These are phyloP conservation scores for Plasmodium berghei DNA, from an alignment of 169 alveolate species.

Conservation along the genomic window DNA sequence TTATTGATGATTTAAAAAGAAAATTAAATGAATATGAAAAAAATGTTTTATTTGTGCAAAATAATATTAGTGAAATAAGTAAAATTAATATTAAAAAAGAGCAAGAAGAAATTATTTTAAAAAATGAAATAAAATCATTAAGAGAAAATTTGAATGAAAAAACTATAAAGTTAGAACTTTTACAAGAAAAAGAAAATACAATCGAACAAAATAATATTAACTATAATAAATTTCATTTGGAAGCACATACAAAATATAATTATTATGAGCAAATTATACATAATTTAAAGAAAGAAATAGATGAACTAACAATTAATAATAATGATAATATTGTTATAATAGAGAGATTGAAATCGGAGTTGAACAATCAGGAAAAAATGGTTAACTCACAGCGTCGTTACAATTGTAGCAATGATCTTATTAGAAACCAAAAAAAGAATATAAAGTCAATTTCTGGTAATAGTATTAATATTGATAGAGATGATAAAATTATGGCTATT, in stretches of 20 bases:
- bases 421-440: neutral
- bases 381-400: neutral
- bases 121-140: constrained; percentile 68
- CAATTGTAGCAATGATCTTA: neutral
- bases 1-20: constrained; percentile 52
- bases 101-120: constrained; percentile 38
- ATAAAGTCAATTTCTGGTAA: neutral
- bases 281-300: constrained; percentile 51
- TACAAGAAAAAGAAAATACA: constrained; percentile 65
- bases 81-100: constrained; percentile 50
- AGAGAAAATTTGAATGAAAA: constrained; percentile 75
- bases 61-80: constrained; percentile 63
- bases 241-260: constrained; percentile 67
- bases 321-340: constrained; percentile 59
- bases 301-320: constrained; percentile 60
- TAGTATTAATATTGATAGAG: neutral
- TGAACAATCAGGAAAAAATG: neutral
- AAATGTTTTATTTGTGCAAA: constrained; percentile 38
- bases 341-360: constrained; percentile 53
- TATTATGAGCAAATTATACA: constrained; percentile 55
- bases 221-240: constrained; percentile 57
- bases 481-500: neutral
- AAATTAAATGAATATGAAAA: constrained; percentile 39
- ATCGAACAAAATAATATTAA: constrained; percentile 26
- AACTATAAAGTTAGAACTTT: constrained; percentile 38